Evolutionary conservation across 768 basidiomycete species (phyloP).

Genomic region (Psilocybe azurescens): DNA sequence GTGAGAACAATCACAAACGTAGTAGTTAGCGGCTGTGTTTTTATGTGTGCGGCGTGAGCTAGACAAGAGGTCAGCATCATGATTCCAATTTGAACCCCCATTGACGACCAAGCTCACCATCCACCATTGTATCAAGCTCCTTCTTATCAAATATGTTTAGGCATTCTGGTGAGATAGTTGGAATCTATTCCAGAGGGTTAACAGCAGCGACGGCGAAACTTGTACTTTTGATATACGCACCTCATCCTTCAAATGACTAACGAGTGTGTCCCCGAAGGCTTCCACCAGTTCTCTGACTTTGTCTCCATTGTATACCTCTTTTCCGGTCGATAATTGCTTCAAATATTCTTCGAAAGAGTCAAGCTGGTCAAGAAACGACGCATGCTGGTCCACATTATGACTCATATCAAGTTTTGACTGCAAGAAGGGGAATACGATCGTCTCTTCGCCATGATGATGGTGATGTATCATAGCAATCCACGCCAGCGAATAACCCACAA

Average conservation of each 20-base stretch:
- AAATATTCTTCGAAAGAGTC: slow-evolving; percentile 28
- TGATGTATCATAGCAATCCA: slow-evolving; percentile 19
- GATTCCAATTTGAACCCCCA: background rate
- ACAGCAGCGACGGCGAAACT: background rate
- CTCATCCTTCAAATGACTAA: slow-evolving; percentile 33
- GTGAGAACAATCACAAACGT: background rate
- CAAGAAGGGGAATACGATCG: slow-evolving; percentile 30
- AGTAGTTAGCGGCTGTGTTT: background rate
- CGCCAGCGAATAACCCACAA: slow-evolving; percentile 27
- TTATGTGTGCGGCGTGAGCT: too few species aligned
- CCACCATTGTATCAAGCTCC: background rate
- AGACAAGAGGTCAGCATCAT: background rate
- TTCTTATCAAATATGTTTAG: background rate
- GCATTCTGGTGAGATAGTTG: background rate
- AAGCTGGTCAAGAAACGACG: slow-evolving; percentile 21
- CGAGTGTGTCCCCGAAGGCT: slow-evolving; percentile 26
- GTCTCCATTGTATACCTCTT: slow-evolving; percentile 22
- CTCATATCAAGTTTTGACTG: slow-evolving; percentile 29
- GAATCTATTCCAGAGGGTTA: background rate
- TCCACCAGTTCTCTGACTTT: slow-evolving; percentile 22
- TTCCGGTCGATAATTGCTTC: slow-evolving; percentile 12
- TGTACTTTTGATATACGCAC: slow-evolving; percentile 13
- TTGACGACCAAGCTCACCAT: background rate
- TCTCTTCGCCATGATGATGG: slow-evolving; percentile 33
- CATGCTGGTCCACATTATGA: slow-evolving; percentile 32